Base-by-base conservation (phyloP, 495 filamentous ascomycete genomes). In the Penicillium psychrofluorescens region DNA sequence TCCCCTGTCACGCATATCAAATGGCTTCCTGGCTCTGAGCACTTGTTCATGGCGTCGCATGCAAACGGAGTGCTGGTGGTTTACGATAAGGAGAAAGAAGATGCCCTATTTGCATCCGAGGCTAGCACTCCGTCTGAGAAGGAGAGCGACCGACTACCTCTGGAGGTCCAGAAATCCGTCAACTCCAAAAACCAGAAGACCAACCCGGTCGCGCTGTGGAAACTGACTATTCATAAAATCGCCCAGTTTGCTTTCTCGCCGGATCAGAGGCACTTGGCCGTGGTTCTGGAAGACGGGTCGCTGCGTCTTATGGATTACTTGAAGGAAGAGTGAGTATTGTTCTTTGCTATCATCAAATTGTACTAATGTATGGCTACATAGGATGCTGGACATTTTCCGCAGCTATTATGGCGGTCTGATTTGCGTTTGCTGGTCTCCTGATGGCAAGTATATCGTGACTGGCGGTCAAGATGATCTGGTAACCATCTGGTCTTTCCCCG, bases 1-100 rank as follows among this genome's bases (percentile, higher is more conserved):
- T 86, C 86, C 2, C 80, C 92, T 1, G 83, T 97, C 9, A 84
- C 85, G 2, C 79, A 89, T 43, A 94, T 97, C 54, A 79, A 80
- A 49, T 98, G 92, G 92, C 78, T 97, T 14, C 92, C 92, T 0
- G 84, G 85, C 11, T 91, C 88, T n/a, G 92, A 97, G 55, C 88
- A 88, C 53, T 70, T 96, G 22, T 97, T 98, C 57, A 72, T 97
- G 27, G 90, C 91, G 9, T 84, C 90, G 2, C 90, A 98, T 65
- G 85, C 87, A 69, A 91, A 97, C 58, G 92, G 92, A 8, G 80
- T 86, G n/a, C 62, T 98, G 39, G 79, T 98, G 7, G 90, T 96
- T 3, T 98, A 97, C 53, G 94, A 98, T 63, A 97, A 97, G 68
- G 94, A 97, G 59, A 96, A 95, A 59, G 92, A 98, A 52, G 92